Conservation (phyloP, 208 protist genomes). For the Novymonas esmeraldas region DNA sequence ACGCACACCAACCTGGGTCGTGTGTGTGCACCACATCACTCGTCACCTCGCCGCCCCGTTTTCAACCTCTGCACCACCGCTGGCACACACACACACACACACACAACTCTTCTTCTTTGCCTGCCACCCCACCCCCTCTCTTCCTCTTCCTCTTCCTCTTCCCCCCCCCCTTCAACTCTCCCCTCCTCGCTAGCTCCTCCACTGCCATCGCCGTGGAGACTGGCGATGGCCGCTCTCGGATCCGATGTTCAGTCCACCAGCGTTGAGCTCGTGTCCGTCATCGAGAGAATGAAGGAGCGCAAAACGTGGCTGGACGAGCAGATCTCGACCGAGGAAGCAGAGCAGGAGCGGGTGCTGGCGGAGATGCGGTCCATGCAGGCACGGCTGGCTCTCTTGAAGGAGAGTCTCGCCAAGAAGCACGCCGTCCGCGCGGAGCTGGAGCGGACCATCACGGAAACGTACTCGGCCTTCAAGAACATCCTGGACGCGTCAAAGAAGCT, state of each 20-base stretch:
- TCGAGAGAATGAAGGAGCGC: slow-evolving; percentile 90
- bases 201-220: not conserved
- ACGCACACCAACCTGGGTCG: no score
- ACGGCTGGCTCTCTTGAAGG: slow-evolving; percentile 47
- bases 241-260: slow-evolving; percentile 85
- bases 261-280: slow-evolving; percentile 87
- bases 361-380: slow-evolving; percentile 63
- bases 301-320: slow-evolving; percentile 62
- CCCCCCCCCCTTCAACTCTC: not conserved
- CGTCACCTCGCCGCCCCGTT: no score
- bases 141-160: not conserved
- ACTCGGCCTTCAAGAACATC: slow-evolving; percentile 84
- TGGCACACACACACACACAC: no score
- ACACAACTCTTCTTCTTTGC: no score
- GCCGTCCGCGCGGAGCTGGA: slow-evolving; percentile 69
- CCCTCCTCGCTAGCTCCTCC: not conserved
- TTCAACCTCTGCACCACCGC: no score
- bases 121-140: no score
- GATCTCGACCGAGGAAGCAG: slow-evolving; percentile 80
- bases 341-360: slow-evolving; percentile 46
- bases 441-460: slow-evolving; percentile 80
- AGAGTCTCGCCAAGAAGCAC: slow-evolving; percentile 61
- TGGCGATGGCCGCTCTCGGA: slow-evolving; percentile 75
- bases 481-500: slow-evolving; percentile 86
- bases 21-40: no score